phyloP scores from a whole-genome alignment of 2,329 filamentous ascomycete species.

The Exophiala viscosa region DNA sequence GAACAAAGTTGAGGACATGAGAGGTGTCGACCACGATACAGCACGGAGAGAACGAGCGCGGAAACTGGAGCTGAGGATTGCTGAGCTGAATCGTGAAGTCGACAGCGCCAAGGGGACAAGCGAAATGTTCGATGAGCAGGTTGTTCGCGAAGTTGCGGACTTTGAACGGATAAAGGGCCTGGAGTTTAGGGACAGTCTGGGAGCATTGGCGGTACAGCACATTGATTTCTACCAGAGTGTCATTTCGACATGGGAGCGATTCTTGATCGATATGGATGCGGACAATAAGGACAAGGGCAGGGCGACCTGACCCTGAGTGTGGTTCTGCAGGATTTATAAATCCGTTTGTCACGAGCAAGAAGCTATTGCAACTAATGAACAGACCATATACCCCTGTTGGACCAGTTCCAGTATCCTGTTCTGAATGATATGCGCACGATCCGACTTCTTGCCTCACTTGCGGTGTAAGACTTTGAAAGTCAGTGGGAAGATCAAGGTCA shows the following conservation, averaged over 20 bases:
- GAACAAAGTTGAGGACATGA: conserved; percentile 92
- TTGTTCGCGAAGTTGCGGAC: conserved; percentile 84
- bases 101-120: conserved; percentile 81
- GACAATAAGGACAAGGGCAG: conserved; percentile 39
- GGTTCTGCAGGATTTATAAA: no score
- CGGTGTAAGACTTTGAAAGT: no score
- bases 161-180: conserved; percentile 95
- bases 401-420: no score
- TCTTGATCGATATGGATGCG: conserved; percentile 81
- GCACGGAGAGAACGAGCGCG: conserved; percentile 79
- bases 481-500: no score
- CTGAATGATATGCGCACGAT: no score
- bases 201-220: conserved; percentile 77
- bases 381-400: no score
- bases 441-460: no score
- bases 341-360: no score
- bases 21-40: conserved; percentile 94
- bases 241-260: conserved; percentile 80
- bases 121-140: conserved; percentile 94
- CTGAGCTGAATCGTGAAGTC: conserved; percentile 83
- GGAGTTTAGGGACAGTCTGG: conserved; percentile 86
- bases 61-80: conserved; percentile 87
- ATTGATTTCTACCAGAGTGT: conserved; percentile 80
- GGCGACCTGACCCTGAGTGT: conserved; percentile 13
- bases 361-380: no score